These are phyloP conservation scores for Cystobasidium onofrii DNA, from an alignment of 768 basidiomycete species.

Conservation along the genomic window DNA sequence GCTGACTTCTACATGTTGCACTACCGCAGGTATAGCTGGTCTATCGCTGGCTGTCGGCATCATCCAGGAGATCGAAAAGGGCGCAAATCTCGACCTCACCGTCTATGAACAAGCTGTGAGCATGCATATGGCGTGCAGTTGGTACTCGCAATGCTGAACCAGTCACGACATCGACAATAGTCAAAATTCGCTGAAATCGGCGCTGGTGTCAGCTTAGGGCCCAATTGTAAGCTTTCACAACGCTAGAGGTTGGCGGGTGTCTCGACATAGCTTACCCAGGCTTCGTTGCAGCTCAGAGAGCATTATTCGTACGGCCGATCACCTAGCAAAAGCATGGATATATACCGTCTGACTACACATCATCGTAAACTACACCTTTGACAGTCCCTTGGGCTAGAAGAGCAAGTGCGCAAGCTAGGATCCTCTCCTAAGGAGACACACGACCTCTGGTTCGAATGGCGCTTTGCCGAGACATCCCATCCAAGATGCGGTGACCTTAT, in stretches of 20 bases:
- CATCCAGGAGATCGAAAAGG: slow-evolving; percentile 21
- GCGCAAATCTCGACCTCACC: slow-evolving; percentile 14
- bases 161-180: not conserved
- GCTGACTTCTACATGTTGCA: not conserved
- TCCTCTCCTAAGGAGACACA: not conserved
- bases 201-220: slow-evolving; percentile 10
- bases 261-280: not conserved
- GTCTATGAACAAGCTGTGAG: slow-evolving; percentile 27
- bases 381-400: slow-evolving; percentile 4
- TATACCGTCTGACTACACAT: no score
- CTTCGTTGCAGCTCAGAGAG: not conserved
- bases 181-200: slow-evolving; percentile 18
- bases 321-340: no score
- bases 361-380: no score
- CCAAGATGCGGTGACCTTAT: slow-evolving; percentile 20
- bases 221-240: not conserved
- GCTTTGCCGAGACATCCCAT: slow-evolving; percentile 26
- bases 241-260: not conserved
- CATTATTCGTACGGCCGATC: not conserved
- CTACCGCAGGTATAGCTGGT: slow-evolving; percentile 5
- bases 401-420: not conserved
- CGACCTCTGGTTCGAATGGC: slow-evolving; percentile 33
- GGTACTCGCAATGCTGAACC: no score
- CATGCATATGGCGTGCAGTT: no score
- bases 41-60: slow-evolving; percentile 21